Percentiles rank a stretch among this genome's conserved stretches.
These are phyloP conservation scores for Zymoseptoria passerinii DNA, from an alignment of 2,329 filamentous ascomycete species.

Conservation along the genomic window DNA sequence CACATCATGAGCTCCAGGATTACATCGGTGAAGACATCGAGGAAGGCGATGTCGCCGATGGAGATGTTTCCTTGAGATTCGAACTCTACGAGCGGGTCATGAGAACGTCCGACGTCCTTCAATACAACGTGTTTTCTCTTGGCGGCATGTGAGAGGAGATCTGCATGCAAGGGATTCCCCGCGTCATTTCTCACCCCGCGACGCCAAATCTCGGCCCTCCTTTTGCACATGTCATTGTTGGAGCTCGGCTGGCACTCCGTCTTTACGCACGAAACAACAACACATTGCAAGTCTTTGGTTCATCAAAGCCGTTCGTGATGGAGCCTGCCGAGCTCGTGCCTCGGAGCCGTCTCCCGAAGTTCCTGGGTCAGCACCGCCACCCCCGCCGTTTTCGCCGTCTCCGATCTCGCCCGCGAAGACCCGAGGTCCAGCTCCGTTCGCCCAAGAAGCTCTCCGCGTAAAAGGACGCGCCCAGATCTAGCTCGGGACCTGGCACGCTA, in stretches of 20 bases:
- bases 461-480: constrained; percentile 2
- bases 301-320: not conserved
- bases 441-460: constrained; percentile 20
- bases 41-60: constrained; percentile 42
- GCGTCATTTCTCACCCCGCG: not conserved
- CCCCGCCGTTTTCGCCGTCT: not conserved
- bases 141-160: not conserved
- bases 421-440: constrained; percentile 26
- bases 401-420: constrained; percentile 10
- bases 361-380: not conserved
- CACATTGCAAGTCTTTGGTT: not conserved
- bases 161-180: not conserved
- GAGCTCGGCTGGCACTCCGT: not conserved
- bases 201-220: not conserved
- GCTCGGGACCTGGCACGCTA: constrained; percentile 14
- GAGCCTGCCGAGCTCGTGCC: not conserved
- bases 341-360: not conserved
- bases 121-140: not conserved
- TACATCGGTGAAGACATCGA: constrained; percentile 60
- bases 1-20: constrained; percentile 46
- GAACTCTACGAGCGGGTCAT: constrained; percentile 25
- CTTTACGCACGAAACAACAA: not conserved
- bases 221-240: not conserved
- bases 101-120: not conserved
- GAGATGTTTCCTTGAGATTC: constrained; percentile 24